Evolutionary conservation across 2,329 filamentous ascomycete genomes (phyloP).

Genomic region (Pseudogymnoascus sp.): DNA sequence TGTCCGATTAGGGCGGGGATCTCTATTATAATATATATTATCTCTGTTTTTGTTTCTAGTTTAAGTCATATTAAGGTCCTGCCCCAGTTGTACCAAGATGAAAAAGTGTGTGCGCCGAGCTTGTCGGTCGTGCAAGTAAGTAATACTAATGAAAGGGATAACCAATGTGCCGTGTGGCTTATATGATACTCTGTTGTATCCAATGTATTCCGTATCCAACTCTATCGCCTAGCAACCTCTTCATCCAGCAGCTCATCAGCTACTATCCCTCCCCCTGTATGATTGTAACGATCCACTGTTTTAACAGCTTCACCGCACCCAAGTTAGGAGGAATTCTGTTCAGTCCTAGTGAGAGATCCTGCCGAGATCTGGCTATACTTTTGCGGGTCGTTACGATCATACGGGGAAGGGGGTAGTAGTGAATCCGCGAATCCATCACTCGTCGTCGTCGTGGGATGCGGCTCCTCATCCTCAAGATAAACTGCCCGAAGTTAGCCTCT

Average conservation of each 20-base stretch:
- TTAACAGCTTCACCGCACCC: too few relatives aligned
- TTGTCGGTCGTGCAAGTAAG: neutral
- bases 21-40: neutral
- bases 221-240: conserved; percentile 4
- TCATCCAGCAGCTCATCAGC: conserved; percentile 9
- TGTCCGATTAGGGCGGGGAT: too few relatives aligned
- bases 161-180: neutral
- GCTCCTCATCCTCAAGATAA: conserved; percentile 10
- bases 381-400: too few relatives aligned
- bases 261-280: too few relatives aligned
- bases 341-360: too few relatives aligned
- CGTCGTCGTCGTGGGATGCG: neutral
- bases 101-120: neutral
- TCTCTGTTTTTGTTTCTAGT: neutral
- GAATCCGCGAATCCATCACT: neutral
- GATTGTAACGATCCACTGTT: too few relatives aligned
- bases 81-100: neutral
- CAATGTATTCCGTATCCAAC: neutral
- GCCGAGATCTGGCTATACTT: too few relatives aligned
- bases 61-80: neutral
- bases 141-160: neutral
- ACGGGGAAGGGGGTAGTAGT: too few relatives aligned
- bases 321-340: too few relatives aligned
- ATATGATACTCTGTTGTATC: neutral
- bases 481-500: conserved; percentile 7